Percentiles rank a stretch among this genome's conserved stretches.
Conservation (phyloP, 1,139 yeast species). For the Yamadazyma atlantica region DNA sequence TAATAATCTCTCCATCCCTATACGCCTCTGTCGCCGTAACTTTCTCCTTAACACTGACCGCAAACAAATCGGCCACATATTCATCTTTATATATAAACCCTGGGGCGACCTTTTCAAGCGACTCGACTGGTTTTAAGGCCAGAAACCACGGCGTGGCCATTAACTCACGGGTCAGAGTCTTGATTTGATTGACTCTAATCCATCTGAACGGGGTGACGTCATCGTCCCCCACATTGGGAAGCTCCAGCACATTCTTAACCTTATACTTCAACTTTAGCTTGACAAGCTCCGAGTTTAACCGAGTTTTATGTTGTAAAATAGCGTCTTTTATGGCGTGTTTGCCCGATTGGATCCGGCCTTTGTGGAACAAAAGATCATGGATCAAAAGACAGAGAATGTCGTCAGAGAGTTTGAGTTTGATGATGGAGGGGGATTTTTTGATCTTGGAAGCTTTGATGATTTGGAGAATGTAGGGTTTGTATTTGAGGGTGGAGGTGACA, state of each 20-base stretch:
- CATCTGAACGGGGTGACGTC: constrained; percentile 87
- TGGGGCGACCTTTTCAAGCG: too few relatives aligned
- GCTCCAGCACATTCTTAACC: constrained; percentile 38
- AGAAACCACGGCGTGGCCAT: too few relatives aligned
- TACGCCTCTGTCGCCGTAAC: constrained; percentile 68
- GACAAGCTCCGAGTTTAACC: constrained; percentile 78
- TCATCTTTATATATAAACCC: constrained; percentile 71
- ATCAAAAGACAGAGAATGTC: constrained; percentile 62
- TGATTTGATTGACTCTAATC: constrained; percentile 74
- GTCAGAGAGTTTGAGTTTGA: constrained; percentile 41
- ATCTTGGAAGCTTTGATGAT: constrained; percentile 69
- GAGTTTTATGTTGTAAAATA: constrained; percentile 70
- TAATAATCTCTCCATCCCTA: constrained; percentile 72
- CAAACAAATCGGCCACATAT: constrained; percentile 72
- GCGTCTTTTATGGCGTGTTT: constrained; percentile 86
- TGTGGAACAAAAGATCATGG: constrained; percentile 77
- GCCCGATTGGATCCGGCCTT: constrained; percentile 86
- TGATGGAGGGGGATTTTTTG: constrained; percentile 37
- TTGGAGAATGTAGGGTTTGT: constrained; percentile 57
- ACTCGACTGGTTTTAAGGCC: too few relatives aligned
- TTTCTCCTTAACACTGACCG: constrained; percentile 73
- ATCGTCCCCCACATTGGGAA: constrained; percentile 31
- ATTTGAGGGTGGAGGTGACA: constrained; percentile 73
- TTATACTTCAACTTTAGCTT: constrained; percentile 72
- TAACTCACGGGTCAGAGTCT: too few relatives aligned